phyloP scores from a whole-genome alignment of 129 eudicot species.

The Dittrichia graveolens region DNA sequence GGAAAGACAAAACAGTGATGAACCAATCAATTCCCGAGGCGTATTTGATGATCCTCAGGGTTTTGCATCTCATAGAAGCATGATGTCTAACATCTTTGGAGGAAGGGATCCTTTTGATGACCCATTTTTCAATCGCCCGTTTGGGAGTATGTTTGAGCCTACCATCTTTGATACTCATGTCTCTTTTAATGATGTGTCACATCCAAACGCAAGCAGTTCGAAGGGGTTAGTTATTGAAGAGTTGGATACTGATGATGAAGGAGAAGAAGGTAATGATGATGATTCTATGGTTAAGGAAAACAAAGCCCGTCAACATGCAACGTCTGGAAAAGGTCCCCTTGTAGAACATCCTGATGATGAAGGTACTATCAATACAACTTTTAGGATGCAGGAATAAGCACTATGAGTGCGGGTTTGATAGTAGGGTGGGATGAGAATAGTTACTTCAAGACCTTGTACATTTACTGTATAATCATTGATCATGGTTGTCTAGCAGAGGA shows the following conservation, averaged over 20 bases:
- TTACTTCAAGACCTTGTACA: neutral
- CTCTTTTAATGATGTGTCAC: conserved; percentile 27
- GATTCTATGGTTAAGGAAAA: conserved; percentile 22
- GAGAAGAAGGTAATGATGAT: conserved; percentile 28
- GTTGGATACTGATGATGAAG: conserved; percentile 55
- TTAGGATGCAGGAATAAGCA: conserved; percentile 5
- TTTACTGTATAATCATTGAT: neutral
- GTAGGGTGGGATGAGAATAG: neutral
- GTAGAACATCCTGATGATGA: conserved; percentile 86
- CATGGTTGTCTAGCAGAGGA: conserved; percentile 45
- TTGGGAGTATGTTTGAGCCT: conserved; percentile 48
- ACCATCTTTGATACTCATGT: conserved; percentile 33
- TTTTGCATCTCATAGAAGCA: conserved; percentile 42
- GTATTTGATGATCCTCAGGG: conserved; percentile 41
- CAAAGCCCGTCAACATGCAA: conserved; percentile 11
- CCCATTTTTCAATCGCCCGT: conserved; percentile 67
- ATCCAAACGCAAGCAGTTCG: conserved; percentile 22
- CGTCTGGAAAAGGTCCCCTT: conserved; percentile 48
- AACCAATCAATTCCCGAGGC: conserved; percentile 20
- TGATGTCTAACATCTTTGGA: conserved; percentile 60
- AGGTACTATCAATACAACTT: conserved; percentile 31
- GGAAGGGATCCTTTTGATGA: conserved; percentile 85
- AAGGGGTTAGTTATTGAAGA: conserved; percentile 70
- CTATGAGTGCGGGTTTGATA: neutral
- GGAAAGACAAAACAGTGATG: conserved; percentile 39